Evolutionary conservation across 495 filamentous ascomycete genomes (phyloP).

Genomic region (Stereocaulon alpinum): DNA sequence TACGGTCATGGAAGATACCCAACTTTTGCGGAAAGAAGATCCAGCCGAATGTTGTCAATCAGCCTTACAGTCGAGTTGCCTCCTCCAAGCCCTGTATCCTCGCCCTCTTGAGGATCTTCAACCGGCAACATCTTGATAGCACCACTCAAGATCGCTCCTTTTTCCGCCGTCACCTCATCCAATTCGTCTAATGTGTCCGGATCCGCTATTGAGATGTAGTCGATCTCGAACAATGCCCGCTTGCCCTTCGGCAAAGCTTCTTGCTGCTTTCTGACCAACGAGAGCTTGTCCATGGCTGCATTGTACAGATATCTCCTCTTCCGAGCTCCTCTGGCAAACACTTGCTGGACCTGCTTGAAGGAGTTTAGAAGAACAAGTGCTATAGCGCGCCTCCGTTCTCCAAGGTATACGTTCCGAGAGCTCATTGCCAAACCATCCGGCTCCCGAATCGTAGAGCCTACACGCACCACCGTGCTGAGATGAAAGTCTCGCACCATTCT

Average conservation of each 20-base stretch:
- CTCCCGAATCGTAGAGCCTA: constrained; percentile 69
- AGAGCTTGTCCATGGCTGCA: constrained; percentile 47
- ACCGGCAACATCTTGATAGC: constrained; percentile 84
- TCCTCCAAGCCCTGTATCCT: constrained; percentile 60
- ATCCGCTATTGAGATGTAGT: constrained; percentile 85
- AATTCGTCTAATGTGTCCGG: constrained; percentile 71
- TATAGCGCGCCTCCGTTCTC: constrained; percentile 55
- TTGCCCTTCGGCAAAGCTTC: constrained; percentile 46
- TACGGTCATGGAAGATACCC: constrained; percentile 7
- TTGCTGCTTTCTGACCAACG: constrained; percentile 48
- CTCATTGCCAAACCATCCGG: constrained; percentile 84
- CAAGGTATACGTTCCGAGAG: constrained; percentile 88
- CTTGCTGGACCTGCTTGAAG: constrained; percentile 57
- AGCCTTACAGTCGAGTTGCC: constrained; percentile 67
- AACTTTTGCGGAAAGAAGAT: constrained; percentile 26
- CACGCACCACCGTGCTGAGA: constrained; percentile 61
- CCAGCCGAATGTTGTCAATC: constrained; percentile 86
- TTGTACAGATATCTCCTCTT: constrained; percentile 55
- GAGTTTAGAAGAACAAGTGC: constrained; percentile 61
- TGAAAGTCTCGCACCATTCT: constrained; percentile 83
- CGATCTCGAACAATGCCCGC: constrained; percentile 66
- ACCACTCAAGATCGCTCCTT: constrained; percentile 76
- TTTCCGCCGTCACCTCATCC: constrained; percentile 48
- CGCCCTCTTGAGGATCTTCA: constrained; percentile 52
- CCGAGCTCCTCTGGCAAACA: constrained; percentile 48